Percentiles rank a stretch among this genome's conserved stretches.
Conservation (phyloP, 176 grass and related monocot species). For the Bromus sterilis region DNA sequence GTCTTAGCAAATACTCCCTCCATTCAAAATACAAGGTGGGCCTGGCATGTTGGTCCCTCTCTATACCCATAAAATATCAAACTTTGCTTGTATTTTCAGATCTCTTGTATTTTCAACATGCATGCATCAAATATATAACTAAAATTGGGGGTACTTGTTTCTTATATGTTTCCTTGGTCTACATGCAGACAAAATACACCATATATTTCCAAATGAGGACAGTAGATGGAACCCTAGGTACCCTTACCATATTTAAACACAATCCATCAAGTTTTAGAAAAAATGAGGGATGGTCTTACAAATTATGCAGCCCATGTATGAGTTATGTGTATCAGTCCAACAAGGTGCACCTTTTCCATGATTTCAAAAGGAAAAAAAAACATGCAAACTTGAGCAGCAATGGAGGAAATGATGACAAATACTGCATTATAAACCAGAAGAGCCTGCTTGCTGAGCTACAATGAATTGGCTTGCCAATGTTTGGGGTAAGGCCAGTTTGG, state of each 20-base stretch:
- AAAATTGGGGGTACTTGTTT: not conserved
- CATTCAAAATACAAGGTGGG: not conserved
- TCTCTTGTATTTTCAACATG: not conserved
- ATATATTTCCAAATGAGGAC: not conserved
- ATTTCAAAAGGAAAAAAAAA: not conserved
- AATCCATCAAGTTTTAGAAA: not conserved
- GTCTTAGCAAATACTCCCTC: not conserved
- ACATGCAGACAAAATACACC: not conserved
- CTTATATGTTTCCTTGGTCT: not conserved
- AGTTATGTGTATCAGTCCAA: not conserved
- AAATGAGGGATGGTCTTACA: not conserved
- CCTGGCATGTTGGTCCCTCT: not conserved
- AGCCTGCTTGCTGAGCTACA: not conserved
- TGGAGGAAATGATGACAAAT: not conserved
- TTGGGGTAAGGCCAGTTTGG: not conserved
- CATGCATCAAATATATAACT: not conserved
- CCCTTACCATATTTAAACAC: not conserved
- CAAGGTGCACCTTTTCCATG: not conserved
- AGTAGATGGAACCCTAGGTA: not conserved
- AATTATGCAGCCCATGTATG: not conserved
- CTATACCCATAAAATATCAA: not conserved
- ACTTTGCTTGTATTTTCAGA: too few relatives aligned
- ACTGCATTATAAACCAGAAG: not conserved
- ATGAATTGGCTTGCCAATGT: not conserved
- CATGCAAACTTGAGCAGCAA: constrained; percentile 4